Percentiles rank a stretch among this genome's conserved stretches.
Conservation (phyloP, 176 grass and related monocot species). For the Cocos nucifera region DNA sequence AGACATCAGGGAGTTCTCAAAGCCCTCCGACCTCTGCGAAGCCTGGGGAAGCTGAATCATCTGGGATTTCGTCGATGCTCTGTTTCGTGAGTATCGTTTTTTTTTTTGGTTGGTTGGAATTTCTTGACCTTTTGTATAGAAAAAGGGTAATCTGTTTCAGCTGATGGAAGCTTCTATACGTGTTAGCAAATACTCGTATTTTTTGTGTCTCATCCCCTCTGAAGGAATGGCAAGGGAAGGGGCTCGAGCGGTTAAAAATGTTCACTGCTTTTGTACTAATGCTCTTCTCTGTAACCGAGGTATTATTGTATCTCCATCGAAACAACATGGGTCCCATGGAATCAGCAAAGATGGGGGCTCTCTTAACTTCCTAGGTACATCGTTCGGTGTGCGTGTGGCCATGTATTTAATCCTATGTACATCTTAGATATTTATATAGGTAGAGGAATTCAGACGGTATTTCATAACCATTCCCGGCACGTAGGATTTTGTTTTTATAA, state of each 20-base stretch:
- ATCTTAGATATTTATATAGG: too few relatives aligned
- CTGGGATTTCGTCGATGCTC: slow-evolving; percentile 56
- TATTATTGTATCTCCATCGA: too few relatives aligned
- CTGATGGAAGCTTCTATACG: neutral
- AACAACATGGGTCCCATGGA: too few relatives aligned
- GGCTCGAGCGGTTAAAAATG: slow-evolving; percentile 15
- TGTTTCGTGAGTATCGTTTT: slow-evolving; percentile 50
- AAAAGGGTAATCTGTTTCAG: neutral
- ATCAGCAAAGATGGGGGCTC: too few relatives aligned
- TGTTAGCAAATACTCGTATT: slow-evolving; percentile 11
- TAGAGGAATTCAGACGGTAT: too few relatives aligned
- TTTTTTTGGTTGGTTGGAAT: slow-evolving; percentile 3
- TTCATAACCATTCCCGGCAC: too few relatives aligned
- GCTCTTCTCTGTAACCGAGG: too few relatives aligned
- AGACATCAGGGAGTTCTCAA: slow-evolving; percentile 82
- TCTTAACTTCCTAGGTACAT: too few relatives aligned
- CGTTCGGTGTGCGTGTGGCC: too few relatives aligned
- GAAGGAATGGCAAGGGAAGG: neutral
- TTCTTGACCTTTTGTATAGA: slow-evolving; percentile 38
- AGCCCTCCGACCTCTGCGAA: slow-evolving; percentile 59
- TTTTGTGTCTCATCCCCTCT: slow-evolving; percentile 24
- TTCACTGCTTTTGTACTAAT: slow-evolving; percentile 22
- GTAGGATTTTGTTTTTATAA: too few relatives aligned
- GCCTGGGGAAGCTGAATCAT: slow-evolving; percentile 48
- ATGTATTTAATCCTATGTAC: too few relatives aligned